Conservation (phyloP, 352 stramenopile species). For the Globisporangium nunn region DNA sequence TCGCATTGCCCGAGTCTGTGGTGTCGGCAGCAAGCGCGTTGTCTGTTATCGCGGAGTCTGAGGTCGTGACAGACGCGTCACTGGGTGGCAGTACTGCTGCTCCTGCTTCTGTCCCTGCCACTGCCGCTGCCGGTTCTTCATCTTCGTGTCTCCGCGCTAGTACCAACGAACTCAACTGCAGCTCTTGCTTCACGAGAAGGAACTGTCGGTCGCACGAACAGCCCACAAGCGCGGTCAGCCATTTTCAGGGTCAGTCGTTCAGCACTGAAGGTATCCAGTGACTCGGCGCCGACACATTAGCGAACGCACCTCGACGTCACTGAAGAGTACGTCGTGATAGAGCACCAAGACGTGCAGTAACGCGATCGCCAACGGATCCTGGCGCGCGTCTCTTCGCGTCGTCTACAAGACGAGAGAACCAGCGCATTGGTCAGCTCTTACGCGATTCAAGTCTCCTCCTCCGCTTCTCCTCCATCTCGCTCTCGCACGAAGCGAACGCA, state of each 20-base stretch:
- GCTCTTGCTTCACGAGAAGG: constrained; percentile 41
- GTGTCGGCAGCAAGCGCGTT: no score
- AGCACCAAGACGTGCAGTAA: constrained; percentile 51
- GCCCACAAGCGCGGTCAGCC: not conserved
- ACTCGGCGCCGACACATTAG: not conserved
- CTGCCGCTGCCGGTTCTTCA: no score
- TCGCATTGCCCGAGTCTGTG: no score
- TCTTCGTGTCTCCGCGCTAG: not conserved
- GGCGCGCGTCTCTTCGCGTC: constrained; percentile 26
- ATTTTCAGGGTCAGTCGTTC: not conserved
- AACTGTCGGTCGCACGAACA: constrained; percentile 18
- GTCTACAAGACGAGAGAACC: constrained; percentile 17
- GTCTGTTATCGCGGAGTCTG: no score
- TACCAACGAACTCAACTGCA: constrained; percentile 22
- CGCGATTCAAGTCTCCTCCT: no score
- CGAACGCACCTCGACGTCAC: constrained; percentile 46
- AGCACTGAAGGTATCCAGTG: not conserved
- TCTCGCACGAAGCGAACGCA: constrained; percentile 13
- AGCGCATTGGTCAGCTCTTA: not conserved
- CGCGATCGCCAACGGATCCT: constrained; percentile 38
- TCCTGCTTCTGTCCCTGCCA: not conserved
- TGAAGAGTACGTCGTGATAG: constrained; percentile 64
- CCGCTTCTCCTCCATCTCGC: not conserved
- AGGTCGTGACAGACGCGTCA: not conserved
- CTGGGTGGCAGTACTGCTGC: not conserved